Evolutionary conservation across 73 alveolate genomes (phyloP), one percentile per base, ranked within the genome.

Genomic region (Breviolum minutum): DNA sequence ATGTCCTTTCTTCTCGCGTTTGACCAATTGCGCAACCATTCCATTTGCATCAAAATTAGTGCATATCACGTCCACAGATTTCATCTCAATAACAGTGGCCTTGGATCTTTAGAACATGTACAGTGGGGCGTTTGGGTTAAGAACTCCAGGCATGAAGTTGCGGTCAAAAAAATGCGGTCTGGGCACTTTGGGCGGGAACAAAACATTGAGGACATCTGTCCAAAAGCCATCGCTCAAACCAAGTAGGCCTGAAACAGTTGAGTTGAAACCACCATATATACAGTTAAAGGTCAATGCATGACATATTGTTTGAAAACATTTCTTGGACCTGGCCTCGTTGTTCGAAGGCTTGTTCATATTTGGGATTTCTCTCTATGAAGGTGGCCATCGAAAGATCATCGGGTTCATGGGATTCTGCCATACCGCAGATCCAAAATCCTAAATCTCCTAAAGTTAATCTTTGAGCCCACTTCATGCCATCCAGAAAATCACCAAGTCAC

Each of bases 181-280:
- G 24, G 86, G 86, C 86, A 77, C 86, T 30, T 77, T 77, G 20
- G 86, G 86, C 6, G 86, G 63, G 3, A 77, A 77, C 14, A 77
- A 62, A 9, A 77, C 63, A 27, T 77, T 30, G 61, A 77, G 86
- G 22, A 77, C 86, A n/a, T 77, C 86, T 77, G n/a, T 16, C 86
- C 86, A 77, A 29, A 77, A 77, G 63, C 22, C 24, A 77, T 77
- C 86, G 20, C 24, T 3, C 86, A 77, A 9, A 11, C 32, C 86
- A 61, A 27, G 86, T 26, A 77, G n/a, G 62, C 86, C 86, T 77
- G 48, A 22, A 26, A 73, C 19, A 48, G 10, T 10, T 10, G 48
- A 48, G 74, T 13, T 13, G 9, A 66, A 66, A 13, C 16, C 16
- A 16, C 74, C 4, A 22, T 13, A 10, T 66, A 22, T 13, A 10